A percentile compares a stretch with the other conserved stretches of the same genome.
Evolutionary conservation across 768 basidiomycete genomes (phyloP).

Genomic region (Lactifluus echinatus): DNA sequence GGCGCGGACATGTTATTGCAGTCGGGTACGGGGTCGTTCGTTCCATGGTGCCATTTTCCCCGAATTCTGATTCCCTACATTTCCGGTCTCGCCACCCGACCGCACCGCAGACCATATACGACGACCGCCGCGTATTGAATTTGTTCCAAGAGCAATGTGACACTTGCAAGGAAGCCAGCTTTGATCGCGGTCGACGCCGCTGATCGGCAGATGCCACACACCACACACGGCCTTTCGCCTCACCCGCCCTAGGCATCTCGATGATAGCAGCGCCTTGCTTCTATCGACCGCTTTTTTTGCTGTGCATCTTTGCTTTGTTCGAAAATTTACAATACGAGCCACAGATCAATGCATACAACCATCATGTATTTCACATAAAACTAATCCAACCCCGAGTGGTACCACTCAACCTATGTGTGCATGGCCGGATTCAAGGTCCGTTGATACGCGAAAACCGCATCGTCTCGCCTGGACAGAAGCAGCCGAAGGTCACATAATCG

Average conservation of each 20-base stretch:
- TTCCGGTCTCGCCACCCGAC: neutral
- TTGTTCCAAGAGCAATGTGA: constrained; percentile 62
- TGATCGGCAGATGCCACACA: constrained; percentile 13
- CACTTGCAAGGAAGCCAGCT: constrained; percentile 35
- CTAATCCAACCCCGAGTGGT: neutral
- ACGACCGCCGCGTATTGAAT: constrained; percentile 51
- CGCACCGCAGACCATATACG: constrained; percentile 21
- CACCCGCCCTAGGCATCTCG: neutral
- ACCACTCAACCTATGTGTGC: neutral
- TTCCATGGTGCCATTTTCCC: neutral
- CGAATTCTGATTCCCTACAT: constrained; percentile 1
- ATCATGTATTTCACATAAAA: constrained; percentile 5
- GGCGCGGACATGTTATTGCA: constrained; percentile 50
- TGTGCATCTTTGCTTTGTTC: constrained; percentile 6
- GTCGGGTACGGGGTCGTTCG: constrained; percentile 27
- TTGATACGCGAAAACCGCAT: neutral
- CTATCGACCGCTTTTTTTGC: constrained; percentile 2
- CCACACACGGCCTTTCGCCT: neutral
- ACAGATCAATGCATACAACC: constrained; percentile 5
- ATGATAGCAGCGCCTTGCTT: neutral
- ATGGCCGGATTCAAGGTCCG: neutral
- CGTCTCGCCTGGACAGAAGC: constrained; percentile 1
- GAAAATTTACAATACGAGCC: constrained; percentile 11
- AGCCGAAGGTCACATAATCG: neutral
- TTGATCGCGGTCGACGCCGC: constrained; percentile 23